phyloP scores from a whole-genome alignment of 106 monocot species.

The Phalaenopsis aphrodite region DNA sequence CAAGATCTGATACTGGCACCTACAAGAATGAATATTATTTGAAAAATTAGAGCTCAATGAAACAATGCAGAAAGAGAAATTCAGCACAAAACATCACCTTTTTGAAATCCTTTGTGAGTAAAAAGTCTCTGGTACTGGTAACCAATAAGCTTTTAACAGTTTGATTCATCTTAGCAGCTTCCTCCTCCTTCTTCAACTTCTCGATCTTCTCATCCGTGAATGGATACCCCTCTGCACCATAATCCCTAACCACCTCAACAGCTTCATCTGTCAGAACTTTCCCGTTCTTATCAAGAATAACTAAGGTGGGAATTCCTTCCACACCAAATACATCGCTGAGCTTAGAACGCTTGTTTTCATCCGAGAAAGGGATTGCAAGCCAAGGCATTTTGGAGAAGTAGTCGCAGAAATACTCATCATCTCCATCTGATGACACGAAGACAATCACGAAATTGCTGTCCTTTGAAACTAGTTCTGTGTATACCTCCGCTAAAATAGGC shows the following conservation, averaged over 20 bases:
- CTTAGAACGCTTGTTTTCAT: conserved; percentile 20
- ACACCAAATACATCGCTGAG: conserved; percentile 38
- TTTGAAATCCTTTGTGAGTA: conserved; percentile 38
- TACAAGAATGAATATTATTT: conserved; percentile 1
- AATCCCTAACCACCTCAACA: conserved; percentile 26
- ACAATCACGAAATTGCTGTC: conserved; percentile 46
- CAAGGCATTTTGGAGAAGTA: conserved; percentile 84
- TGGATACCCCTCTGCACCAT: conserved; percentile 41
- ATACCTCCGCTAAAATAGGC: conserved; percentile 35
- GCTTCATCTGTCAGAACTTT: conserved; percentile 28
- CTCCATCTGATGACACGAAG: conserved; percentile 59
- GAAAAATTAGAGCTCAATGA: background rate
- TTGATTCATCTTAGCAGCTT: conserved; percentile 53
- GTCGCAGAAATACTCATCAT: conserved; percentile 37
- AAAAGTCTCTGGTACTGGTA: conserved; percentile 36
- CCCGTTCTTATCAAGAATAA: conserved; percentile 45
- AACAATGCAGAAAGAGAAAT: background rate
- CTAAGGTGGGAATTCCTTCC: conserved; percentile 45
- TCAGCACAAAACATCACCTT: conserved; percentile 26
- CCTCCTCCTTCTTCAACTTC: conserved; percentile 34
- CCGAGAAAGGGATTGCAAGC: conserved; percentile 78
- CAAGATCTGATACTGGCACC: conserved; percentile 64
- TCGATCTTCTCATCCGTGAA: conserved; percentile 45
- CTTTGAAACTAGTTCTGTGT: conserved; percentile 33
- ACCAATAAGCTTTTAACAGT: conserved; percentile 38